Evolutionary conservation across 2,329 filamentous ascomycete genomes (phyloP), one percentile per base, ranked within the genome.

Genomic region (Aspergillus felis): DNA sequence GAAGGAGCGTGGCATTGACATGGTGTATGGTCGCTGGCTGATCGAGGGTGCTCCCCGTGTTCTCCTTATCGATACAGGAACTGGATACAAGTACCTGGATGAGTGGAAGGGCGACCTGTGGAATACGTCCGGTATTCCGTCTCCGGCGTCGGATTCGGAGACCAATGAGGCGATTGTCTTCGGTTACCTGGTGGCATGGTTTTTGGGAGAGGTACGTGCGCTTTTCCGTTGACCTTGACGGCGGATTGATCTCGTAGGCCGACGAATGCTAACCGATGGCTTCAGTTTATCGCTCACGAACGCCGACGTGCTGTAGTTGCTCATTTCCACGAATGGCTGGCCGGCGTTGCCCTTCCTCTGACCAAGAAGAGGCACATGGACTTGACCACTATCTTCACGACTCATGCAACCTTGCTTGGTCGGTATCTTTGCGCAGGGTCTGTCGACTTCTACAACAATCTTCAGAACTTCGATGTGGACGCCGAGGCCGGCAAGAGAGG

Each of bases 391-490:
- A 97, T 97, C 74, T 97, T 97, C 80, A 99, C 94, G 46, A 99
- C 94, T 2, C 94, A 97, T 77, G 94, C 94, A 25, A 97, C 94
- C 5, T 84, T 99, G 10, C 86, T 99, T 51, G 94, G 94, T 61
- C 88, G 94, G 68, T 97, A 99, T 72, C 89, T 97, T 51, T 97
- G 94, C 73, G 94, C 94, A 53, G 94, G 94, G 54, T 97, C 92
- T 0, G 94, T 97, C 61, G 94, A 99, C 74, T 97, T 99, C 74
- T 99, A 99, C 84, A 99, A 97, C 81, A 97, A 97, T 75, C 84
- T 99, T 54, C 93, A 97, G 75, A 89, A 87, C 79, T 97, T 99
- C 71, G 93, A 99, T 71, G 92, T 96, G 29, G 94, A 99, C 73
- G 87, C 91, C 5, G 94, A 99, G 77, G 94, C 94, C 20, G 94